Percentiles rank a stretch among this genome's conserved stretches.
These are phyloP conservation scores for Chlorella sp. DNA, from an alignment of 139 green algal species.

Conservation along the genomic window DNA sequence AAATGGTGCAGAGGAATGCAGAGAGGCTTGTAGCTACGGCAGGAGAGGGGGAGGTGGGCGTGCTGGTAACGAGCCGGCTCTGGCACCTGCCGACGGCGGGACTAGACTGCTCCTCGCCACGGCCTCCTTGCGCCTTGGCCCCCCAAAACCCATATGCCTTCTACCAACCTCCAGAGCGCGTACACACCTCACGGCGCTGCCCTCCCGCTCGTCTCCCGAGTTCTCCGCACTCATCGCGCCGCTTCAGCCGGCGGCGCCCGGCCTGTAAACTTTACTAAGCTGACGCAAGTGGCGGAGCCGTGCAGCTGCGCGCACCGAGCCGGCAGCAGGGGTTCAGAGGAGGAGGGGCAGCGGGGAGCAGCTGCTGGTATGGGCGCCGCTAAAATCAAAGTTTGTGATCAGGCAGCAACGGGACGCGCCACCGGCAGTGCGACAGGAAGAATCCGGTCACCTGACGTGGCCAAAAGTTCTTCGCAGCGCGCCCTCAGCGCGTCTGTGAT, in stretches of 20 bases:
- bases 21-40: background rate
- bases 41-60: background rate
- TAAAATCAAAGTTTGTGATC: no score
- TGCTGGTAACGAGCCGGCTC: background rate
- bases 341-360: no score
- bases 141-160: background rate
- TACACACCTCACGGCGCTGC: constrained; percentile 6
- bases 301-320: no score
- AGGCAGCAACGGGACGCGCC: no score
- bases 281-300: background rate
- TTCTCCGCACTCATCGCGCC: constrained; percentile 25
- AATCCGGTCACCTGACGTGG: no score
- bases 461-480: no score
- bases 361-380: no score
- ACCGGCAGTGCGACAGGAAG: no score
- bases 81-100: no score
- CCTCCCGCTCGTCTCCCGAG: constrained; percentile 28
- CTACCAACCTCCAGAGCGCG: background rate
- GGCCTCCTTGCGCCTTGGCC: background rate
- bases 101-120: background rate
- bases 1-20: background rate
- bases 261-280: background rate
- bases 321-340: no score
- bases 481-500: no score
- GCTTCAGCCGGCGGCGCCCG: background rate